Evolutionary conservation across 2,329 filamentous ascomycete genomes (phyloP).

Genomic region (Ceratocystis cubensis): DNA sequence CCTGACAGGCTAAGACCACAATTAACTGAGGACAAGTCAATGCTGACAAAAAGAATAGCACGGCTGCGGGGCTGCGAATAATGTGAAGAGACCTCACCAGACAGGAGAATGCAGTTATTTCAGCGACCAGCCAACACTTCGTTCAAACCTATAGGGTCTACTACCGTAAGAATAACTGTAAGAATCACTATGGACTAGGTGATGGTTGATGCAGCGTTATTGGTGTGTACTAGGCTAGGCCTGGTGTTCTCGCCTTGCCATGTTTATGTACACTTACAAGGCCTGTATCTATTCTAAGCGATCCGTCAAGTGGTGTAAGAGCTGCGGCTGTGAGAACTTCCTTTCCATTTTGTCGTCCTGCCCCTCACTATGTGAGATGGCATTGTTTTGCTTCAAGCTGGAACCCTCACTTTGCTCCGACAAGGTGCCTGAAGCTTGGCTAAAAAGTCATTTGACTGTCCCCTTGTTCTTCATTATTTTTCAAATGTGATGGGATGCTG

Average conservation of each 20-base stretch:
- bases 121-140: not conserved
- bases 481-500: not conserved
- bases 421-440: not conserved
- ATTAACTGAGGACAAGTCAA: not conserved
- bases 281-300: slow-evolving; percentile 10
- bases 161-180: not conserved
- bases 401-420: not conserved
- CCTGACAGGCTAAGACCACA: not conserved
- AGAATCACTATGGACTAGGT: not conserved
- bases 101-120: not conserved
- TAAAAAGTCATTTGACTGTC: not conserved
- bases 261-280: not conserved
- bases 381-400: not conserved
- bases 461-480: not conserved
- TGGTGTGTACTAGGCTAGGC: not conserved
- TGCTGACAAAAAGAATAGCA: not conserved
- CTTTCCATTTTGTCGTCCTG: not conserved
- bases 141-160: no score
- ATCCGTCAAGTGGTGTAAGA: slow-evolving; percentile 3
- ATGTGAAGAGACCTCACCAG: not conserved
- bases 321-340: not conserved
- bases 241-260: not conserved
- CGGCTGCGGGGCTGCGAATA: not conserved
- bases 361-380: not conserved
- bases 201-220: not conserved